A percentile compares a stretch with the other conserved stretches of the same genome.
These are phyloP conservation scores for Cyclocybe cylindracea DNA, from an alignment of 768 basidiomycete species.

Conservation along the genomic window DNA sequence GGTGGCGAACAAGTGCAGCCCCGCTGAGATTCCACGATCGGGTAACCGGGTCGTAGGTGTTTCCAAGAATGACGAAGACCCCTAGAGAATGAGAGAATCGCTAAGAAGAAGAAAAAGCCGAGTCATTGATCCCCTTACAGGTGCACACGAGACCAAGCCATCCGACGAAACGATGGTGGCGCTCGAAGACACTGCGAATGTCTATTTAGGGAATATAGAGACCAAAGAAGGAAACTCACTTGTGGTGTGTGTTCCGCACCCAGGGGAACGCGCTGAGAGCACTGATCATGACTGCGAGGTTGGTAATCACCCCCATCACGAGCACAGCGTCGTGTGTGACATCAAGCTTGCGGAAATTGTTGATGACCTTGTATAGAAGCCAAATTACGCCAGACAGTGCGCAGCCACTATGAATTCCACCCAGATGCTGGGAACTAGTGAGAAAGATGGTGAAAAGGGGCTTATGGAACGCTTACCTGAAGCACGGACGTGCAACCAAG, in stretches of 20 bases:
- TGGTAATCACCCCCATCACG: slow-evolving; percentile 61
- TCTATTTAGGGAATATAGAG: slow-evolving; percentile 2
- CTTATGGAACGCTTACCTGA: slow-evolving; percentile 41
- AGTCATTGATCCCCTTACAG: slow-evolving; percentile 29
- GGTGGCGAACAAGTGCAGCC: slow-evolving; percentile 57
- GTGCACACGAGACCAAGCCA: slow-evolving; percentile 63
- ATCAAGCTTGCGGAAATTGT: slow-evolving; percentile 50
- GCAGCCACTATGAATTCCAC: slow-evolving; percentile 79
- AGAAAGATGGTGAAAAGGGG: slow-evolving; percentile 4
- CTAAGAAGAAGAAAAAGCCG: neutral
- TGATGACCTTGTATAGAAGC: slow-evolving; percentile 64
- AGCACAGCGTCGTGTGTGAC: slow-evolving; percentile 58
- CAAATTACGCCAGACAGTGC: slow-evolving; percentile 70
- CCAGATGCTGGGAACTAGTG: slow-evolving; percentile 55
- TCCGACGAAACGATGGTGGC: slow-evolving; percentile 78
- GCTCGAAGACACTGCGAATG: slow-evolving; percentile 65
- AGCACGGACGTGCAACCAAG: slow-evolving; percentile 73
- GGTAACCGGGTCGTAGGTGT: slow-evolving; percentile 58
- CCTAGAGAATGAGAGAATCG: slow-evolving; percentile 30
- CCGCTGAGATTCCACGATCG: slow-evolving; percentile 60
- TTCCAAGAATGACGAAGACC: slow-evolving; percentile 68
- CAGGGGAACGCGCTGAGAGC: slow-evolving; percentile 73
- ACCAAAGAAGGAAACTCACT: slow-evolving; percentile 44
- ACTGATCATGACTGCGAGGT: slow-evolving; percentile 56
- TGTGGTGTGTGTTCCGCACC: slow-evolving; percentile 81